These are phyloP conservation scores for Russula compacta DNA, from an alignment of 768 basidiomycete species.

Conservation along the genomic window DNA sequence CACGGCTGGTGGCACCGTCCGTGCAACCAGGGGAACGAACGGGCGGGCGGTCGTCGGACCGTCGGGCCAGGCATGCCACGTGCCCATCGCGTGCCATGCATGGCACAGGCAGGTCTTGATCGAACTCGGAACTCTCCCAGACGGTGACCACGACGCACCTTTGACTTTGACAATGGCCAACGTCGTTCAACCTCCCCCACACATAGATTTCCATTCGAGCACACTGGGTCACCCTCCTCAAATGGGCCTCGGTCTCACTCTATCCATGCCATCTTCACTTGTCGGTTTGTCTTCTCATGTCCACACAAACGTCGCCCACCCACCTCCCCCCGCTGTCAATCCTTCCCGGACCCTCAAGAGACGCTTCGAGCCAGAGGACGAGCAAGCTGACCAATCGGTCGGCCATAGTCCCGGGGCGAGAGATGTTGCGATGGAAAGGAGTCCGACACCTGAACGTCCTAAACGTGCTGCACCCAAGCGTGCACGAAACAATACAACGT, in stretches of 20 bases:
- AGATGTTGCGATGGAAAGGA: constrained; percentile 77
- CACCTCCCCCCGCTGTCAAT: constrained; percentile 41
- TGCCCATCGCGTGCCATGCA: neutral
- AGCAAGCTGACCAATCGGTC: constrained; percentile 33
- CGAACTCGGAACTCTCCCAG: constrained; percentile 10
- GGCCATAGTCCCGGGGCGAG: constrained; percentile 25
- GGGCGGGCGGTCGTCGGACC: no score
- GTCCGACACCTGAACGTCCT: constrained; percentile 73
- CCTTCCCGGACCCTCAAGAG: constrained; percentile 49
- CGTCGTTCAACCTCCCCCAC: constrained; percentile 44
- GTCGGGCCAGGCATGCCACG: neutral
- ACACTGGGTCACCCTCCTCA: constrained; percentile 53
- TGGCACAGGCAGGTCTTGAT: neutral
- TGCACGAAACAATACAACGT: constrained; percentile 36
- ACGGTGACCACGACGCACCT: constrained; percentile 17
- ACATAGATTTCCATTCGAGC: constrained; percentile 53
- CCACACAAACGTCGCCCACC: constrained; percentile 43
- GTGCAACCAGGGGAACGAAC: no score
- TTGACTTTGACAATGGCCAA: constrained; percentile 50
- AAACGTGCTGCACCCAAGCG: constrained; percentile 66
- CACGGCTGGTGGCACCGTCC: no score
- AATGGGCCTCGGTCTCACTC: constrained; percentile 67
- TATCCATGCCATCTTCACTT: constrained; percentile 39
- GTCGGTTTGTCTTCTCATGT: constrained; percentile 39
- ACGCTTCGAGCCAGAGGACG: constrained; percentile 62